Evolutionary conservation across 768 basidiomycete genomes (phyloP), one percentile per base, ranked within the genome.

Genomic region (Austroboletus eburneus): DNA sequence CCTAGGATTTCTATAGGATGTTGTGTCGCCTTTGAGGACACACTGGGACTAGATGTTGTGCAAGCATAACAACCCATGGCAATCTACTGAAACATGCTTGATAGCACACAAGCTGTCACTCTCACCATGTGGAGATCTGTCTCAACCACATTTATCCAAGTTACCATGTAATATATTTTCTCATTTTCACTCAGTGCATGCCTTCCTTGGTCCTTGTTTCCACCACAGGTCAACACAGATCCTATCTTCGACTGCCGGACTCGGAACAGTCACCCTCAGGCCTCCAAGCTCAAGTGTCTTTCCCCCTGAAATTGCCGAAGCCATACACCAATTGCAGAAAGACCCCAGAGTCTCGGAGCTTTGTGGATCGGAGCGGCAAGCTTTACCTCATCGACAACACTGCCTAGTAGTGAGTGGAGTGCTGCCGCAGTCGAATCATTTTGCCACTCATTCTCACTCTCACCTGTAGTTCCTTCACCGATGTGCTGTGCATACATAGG

Each of bases 361-460:
- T n/a, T 8, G 73, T 79, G 73, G 76, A 78, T 25, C 80, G 82
- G 52, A 70, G 72, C 18, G 80, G 72, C 61, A 83, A 92, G 45
- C 95, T 95, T 58, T 94, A 95, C 61, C 72, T 96, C 13, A 95
- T 94, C 90, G 94, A 96, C 61, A 88, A 81, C n/a, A 93, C 94
- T 0, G 74, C 75, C 36, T 95, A 95, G 89, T 91, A n/a, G n/a
- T n/a, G n/a, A n/a, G n/a, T n/a, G n/a, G 56, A 61, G 87, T 77
- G 9, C 21, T n/a, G n/a, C n/a, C 9, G 20, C 33, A 27, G 27
- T 38, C 12, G 23, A 3, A 6, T 42, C 17, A 14, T 24, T 2
- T 35, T 39, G 9, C 5, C 24, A 0, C 24, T 39, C 20, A 17
- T 41, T 20, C 54, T 49, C n/a, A n/a, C n/a, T n/a, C n/a, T n/a